These are phyloP conservation scores for Suillus tomentosus DNA, from an alignment of 768 basidiomycete genomes.

Conservation along the genomic window DNA sequence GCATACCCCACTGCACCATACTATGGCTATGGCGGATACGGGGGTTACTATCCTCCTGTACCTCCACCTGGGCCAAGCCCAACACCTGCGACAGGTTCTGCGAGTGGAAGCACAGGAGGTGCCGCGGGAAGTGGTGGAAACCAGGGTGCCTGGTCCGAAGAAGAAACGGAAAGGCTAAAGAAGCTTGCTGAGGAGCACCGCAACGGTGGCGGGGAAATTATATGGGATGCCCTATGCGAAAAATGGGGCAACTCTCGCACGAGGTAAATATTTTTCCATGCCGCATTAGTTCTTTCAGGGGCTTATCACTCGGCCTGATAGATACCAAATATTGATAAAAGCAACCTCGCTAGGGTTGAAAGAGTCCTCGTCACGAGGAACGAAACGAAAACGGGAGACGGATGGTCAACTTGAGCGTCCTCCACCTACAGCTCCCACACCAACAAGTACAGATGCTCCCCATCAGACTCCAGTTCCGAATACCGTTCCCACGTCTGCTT, in stretches of 20 bases:
- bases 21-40: slow-evolving; percentile 53
- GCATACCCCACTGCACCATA: slow-evolving; percentile 66
- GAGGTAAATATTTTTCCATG: slow-evolving; percentile 46
- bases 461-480: slow-evolving; percentile 32
- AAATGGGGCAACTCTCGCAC: slow-evolving; percentile 77
- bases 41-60: slow-evolving; percentile 34
- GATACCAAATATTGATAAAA: slow-evolving; percentile 83
- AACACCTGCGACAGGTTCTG: slow-evolving; percentile 26
- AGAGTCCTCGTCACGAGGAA: slow-evolving; percentile 65
- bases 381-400: slow-evolving; percentile 58
- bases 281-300: not conserved
- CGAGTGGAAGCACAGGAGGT: slow-evolving; percentile 21
- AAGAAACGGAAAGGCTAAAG: slow-evolving; percentile 70
- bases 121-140: slow-evolving; percentile 43
- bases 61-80: slow-evolving; percentile 29
- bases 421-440: slow-evolving; percentile 22
- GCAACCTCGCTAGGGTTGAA: slow-evolving; percentile 79
- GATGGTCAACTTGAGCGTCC: slow-evolving; percentile 36
- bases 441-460: slow-evolving; percentile 23
- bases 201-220: slow-evolving; percentile 49
- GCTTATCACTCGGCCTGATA: slow-evolving; percentile 27
- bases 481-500: slow-evolving; percentile 29
- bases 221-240: slow-evolving; percentile 78
- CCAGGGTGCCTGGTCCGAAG: slow-evolving; percentile 78
- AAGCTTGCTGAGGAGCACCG: slow-evolving; percentile 71